These are phyloP conservation scores for Cordyceps fumosorosea DNA, from an alignment of 2,329 filamentous ascomycete species.

Conservation along the genomic window DNA sequence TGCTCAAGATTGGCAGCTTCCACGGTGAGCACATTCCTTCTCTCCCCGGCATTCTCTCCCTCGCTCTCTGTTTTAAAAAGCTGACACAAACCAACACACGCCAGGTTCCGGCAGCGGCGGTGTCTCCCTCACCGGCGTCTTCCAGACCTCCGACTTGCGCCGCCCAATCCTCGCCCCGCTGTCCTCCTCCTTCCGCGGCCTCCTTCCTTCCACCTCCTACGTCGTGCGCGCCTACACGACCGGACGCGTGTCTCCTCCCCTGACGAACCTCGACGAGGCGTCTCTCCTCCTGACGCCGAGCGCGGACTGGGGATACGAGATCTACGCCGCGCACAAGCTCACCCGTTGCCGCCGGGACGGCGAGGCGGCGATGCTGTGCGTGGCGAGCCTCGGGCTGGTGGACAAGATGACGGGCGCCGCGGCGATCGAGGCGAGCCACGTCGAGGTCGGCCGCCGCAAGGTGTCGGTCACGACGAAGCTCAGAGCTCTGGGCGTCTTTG, in stretches of 20 bases:
- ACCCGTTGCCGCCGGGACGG: constrained; percentile 38
- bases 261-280: not conserved
- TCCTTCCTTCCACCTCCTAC: not conserved
- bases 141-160: constrained; percentile 6
- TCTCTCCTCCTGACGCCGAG: constrained; percentile 22
- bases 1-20: constrained; percentile 76
- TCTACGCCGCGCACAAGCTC: constrained; percentile 68
- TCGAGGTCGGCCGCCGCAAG: constrained; percentile 42
- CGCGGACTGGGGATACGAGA: constrained; percentile 64
- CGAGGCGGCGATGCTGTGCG: constrained; percentile 29
- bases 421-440: constrained; percentile 59
- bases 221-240: constrained; percentile 10
- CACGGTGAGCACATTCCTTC: constrained; percentile 45
- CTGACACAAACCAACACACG: not conserved
- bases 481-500: constrained; percentile 73
- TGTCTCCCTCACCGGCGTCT: constrained; percentile 42
- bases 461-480: constrained; percentile 61
- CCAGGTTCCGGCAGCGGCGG: constrained; percentile 55
- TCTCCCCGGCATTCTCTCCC: not conserved
- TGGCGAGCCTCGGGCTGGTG: constrained; percentile 70
- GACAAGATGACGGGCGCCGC: constrained; percentile 88
- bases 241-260: not conserved
- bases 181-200: constrained; percentile 2
- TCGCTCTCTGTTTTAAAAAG: not conserved
- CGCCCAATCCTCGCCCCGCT: not conserved